Evolutionary conservation across 208 protist genomes (phyloP).

Genomic region (Leishmania mexicana): DNA sequence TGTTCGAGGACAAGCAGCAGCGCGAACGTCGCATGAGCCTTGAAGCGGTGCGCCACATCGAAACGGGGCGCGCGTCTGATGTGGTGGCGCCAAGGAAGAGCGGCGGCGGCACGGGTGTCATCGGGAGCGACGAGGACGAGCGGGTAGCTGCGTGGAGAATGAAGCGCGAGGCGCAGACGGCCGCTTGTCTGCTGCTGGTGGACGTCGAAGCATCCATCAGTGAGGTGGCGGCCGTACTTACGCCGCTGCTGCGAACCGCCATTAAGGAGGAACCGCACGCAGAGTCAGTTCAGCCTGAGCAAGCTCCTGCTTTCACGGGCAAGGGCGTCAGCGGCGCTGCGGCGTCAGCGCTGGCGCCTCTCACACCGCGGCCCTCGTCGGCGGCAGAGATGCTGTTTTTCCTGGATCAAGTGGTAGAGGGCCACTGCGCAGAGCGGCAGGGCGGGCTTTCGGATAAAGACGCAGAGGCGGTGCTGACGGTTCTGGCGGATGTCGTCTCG

Average conservation of each 20-base stretch:
- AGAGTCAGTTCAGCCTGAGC: neutral
- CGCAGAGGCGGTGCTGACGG: conserved; percentile 13
- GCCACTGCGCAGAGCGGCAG: conserved; percentile 1
- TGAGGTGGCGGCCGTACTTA: conserved; percentile 12
- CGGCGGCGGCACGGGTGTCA: neutral
- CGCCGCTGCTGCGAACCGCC: conserved; percentile 9
- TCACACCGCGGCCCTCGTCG: neutral
- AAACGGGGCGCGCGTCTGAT: neutral
- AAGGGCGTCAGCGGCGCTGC: neutral
- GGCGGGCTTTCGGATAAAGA: conserved; percentile 13
- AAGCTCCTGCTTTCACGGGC: neutral
- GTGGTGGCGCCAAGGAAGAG: neutral
- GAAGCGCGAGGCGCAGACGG: conserved; percentile 17
- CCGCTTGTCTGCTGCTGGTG: conserved; percentile 13
- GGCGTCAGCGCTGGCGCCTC: neutral
- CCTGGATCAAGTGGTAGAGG: conserved; percentile 20
- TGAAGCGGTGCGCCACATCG: neutral
- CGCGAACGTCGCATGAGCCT: conserved; percentile 8
- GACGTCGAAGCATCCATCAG: conserved; percentile 3
- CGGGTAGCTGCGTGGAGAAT: conserved; percentile 1
- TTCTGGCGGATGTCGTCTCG: conserved; percentile 15
- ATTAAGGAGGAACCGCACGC: neutral
- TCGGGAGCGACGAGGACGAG: neutral
- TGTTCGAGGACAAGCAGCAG: conserved; percentile 27
- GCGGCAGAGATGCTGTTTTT: conserved; percentile 20